Percentiles rank a stretch among this genome's conserved stretches.
phyloP scores from a whole-genome alignment of 2,329 filamentous ascomycete genomes.

The Penicillium sp. region DNA sequence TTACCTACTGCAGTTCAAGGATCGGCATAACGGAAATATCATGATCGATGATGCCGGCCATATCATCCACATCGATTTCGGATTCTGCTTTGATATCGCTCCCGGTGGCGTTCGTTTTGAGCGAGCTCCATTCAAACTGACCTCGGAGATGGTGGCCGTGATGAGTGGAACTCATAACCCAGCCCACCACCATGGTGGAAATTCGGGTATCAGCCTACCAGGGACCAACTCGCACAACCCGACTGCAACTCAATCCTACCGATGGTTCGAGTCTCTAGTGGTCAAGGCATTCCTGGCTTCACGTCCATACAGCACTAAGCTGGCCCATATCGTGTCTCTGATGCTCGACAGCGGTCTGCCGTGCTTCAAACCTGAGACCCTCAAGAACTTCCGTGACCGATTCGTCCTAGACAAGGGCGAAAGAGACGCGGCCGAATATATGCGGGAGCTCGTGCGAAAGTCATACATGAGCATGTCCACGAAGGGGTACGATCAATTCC shows the following conservation, averaged over 20 bases:
- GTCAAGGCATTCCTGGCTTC: constrained; percentile 92
- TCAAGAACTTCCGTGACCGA: constrained; percentile 85
- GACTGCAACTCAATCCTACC: constrained; percentile 80
- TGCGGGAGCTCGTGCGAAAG: constrained; percentile 83
- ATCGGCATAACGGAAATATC: constrained; percentile 98
- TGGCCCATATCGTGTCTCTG: constrained; percentile 82
- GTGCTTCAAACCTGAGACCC: constrained; percentile 95
- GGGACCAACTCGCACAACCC: constrained; percentile 38
- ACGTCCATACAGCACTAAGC: constrained; percentile 80
- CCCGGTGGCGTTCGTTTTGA: constrained; percentile 97
- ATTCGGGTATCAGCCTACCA: constrained; percentile 28
- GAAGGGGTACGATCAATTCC: constrained; percentile 95
- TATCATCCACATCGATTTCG: constrained; percentile 98
- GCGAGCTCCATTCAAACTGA: constrained; percentile 96
- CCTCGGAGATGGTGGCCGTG: constrained; percentile 95
- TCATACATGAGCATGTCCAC: constrained; percentile 90
- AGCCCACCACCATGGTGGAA: constrained; percentile 26
- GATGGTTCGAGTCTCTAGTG: constrained; percentile 93
- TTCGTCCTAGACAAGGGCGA: constrained; percentile 92
- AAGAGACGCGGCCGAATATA: constrained; percentile 89
- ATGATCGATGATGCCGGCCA: constrained; percentile 98
- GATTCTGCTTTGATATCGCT: constrained; percentile 98
- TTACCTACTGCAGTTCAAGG: constrained; percentile 97
- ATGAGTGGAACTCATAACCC: constrained; percentile 71
- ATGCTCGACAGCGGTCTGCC: constrained; percentile 97